A percentile compares a stretch with the other conserved stretches of the same genome.
These are phyloP conservation scores for Hemerocallis citrina DNA, from an alignment of 106 monocot genomes.

Conservation along the genomic window DNA sequence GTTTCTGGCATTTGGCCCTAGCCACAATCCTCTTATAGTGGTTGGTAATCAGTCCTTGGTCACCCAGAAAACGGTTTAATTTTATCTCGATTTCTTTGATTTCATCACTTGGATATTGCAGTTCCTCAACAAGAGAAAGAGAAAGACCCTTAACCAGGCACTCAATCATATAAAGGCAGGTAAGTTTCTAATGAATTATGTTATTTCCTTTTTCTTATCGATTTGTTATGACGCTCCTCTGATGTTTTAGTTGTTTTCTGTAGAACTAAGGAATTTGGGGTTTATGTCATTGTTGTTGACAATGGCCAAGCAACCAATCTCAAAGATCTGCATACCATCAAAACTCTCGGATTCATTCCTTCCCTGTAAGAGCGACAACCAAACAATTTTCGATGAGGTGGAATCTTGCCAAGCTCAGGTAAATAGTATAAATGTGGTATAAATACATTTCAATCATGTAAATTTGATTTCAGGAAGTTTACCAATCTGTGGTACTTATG, in stretches of 20 bases:
- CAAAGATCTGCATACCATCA: conserved; percentile 20
- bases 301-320: conserved; percentile 12
- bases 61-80: too few species aligned
- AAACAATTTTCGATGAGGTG: neutral
- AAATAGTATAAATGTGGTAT: neutral
- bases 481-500: too few species aligned
- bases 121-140: conserved; percentile 14
- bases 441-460: too few species aligned
- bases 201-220: neutral
- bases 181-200: neutral
- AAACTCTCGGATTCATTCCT: conserved; percentile 4
- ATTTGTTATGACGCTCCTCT: neutral
- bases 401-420: conserved; percentile 1
- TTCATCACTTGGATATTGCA: neutral
- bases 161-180: conserved; percentile 18
- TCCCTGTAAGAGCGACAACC: conserved; percentile 8
- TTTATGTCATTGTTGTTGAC: conserved; percentile 20
- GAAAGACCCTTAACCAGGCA: conserved; percentile 12
- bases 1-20: neutral
- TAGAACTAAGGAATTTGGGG: conserved; percentile 20
- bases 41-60: too few species aligned
- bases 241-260: neutral
- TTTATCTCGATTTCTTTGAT: too few species aligned
- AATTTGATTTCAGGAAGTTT: too few species aligned
- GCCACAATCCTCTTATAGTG: too few species aligned